Base-by-base conservation (phyloP, 805 yeast species). In the Aciculoconidium aculeatum region DNA sequence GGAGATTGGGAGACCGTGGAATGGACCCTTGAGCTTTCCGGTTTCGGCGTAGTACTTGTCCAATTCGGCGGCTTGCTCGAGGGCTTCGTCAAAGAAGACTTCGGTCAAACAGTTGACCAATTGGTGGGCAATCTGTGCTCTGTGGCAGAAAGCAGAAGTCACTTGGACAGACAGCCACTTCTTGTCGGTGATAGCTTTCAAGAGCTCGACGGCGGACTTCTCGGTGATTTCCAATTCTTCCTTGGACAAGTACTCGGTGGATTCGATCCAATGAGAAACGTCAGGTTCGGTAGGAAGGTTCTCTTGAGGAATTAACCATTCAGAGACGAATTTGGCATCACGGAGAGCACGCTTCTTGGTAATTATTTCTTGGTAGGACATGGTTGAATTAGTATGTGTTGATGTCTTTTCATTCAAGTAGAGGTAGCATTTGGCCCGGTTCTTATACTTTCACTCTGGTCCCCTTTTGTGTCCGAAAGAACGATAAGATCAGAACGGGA, bases 111-210 rank as follows among this genome's bases (percentile, higher is more conserved):
- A 65, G 31, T 61, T 58, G 18, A 51, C 45, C 36, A 77, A 51
- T 41, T 76, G 81, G 37, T 75, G 80, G 0, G 77, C 77, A 13
- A 73, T 51, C 3, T 75, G 65, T 3, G 81, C 73, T 25, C 82
- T 51, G 42, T 76, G 76, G 35, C 75, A 66, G 47, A 69, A 77
- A 1, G 82, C 81, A 7, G 49, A 51, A 1, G 72, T 55, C 3
- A 76, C 77, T 24, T 68, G 63, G 1, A 52, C 47, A 1, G 80
- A 46, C 3, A 64, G 50, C 51, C 61, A 58, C 32, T 57, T 27
- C 21, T 21, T 21, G 25, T 23, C 21, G 23, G 47, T 53, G 34
- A 65, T 55, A 17, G 55, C 53, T 4, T 31, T 36, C 6, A 57
- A 35, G 22, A 64, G 42, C 17, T 39, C 39, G 11, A 34, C 27